A percentile compares a stretch with the other conserved stretches of the same genome.
phyloP scores from a whole-genome alignment of 768 basidiomycete genomes.

The Xerocomellus amylosporus region DNA sequence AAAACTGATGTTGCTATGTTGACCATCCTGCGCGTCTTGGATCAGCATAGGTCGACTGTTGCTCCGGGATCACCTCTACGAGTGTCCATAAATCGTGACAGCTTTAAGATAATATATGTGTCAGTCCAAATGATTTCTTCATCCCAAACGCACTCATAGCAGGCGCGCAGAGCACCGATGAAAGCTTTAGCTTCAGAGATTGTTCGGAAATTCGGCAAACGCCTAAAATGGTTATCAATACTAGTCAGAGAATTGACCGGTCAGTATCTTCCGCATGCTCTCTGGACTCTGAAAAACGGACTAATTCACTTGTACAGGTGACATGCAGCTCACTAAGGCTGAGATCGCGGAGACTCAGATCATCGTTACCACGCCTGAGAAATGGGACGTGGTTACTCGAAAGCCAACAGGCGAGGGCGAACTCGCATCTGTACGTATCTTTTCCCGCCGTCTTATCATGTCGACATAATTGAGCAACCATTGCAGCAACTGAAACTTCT shows the following conservation, averaged over 20 bases:
- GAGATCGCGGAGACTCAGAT: constrained; percentile 96
- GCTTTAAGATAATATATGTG: constrained; percentile 98
- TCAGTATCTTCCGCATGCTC: constrained; percentile 24
- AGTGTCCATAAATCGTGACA: constrained; percentile 57
- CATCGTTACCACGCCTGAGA: constrained; percentile 98
- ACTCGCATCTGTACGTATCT: constrained; percentile 72
- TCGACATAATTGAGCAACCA: neutral
- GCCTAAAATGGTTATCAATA: constrained; percentile 85
- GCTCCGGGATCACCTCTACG: constrained; percentile 33
- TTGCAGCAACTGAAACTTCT: constrained; percentile 83
- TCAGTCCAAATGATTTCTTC: constrained; percentile 33
- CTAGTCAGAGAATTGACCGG: constrained; percentile 90
- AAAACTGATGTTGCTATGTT: constrained; percentile 99
- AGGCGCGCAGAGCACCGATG: constrained; percentile 79
- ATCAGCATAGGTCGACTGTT: constrained; percentile 55
- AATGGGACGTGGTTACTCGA: constrained; percentile 99
- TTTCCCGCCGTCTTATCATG: neutral
- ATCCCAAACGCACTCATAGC: neutral
- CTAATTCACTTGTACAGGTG: constrained; percentile 42
- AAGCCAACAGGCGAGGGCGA: constrained; percentile 98
- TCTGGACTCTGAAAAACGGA: neutral
- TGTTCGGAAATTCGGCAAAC: constrained; percentile 85
- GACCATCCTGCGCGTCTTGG: constrained; percentile 82
- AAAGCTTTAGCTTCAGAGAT: constrained; percentile 97
- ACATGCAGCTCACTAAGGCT: constrained; percentile 94